Conservation (phyloP, 2,329 filamentous ascomycete genomes). For the Fonsecaea monophora region DNA sequence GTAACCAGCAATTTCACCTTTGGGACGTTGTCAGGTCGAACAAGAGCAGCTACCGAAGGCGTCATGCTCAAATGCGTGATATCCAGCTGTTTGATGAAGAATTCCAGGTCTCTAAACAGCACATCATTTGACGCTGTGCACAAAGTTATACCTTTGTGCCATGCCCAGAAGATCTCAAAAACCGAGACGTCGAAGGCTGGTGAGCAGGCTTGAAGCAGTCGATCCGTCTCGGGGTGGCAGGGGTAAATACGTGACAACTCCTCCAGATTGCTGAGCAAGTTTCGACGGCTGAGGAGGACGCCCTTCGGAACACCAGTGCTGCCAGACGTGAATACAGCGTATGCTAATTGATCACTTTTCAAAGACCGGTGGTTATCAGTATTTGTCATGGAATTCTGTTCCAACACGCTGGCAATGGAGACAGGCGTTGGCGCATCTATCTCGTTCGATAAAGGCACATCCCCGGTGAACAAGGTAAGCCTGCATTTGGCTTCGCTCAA, state of each 20-base stretch:
- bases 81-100: conserved; percentile 65
- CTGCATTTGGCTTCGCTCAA: conserved; percentile 62
- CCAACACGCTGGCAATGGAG: conserved; percentile 15
- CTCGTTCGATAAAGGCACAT: not conserved
- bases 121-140: conserved; percentile 77
- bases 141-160: conserved; percentile 77
- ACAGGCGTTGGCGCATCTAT: not conserved
- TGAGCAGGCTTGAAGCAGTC: conserved; percentile 82
- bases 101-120: conserved; percentile 74
- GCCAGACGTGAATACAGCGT: conserved; percentile 83
- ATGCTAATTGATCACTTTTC: conserved; percentile 62
- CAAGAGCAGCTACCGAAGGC: conserved; percentile 79
- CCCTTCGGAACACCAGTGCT: conserved; percentile 83
- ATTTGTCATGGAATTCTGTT: not conserved
- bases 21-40: conserved; percentile 72
- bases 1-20: conserved; percentile 77
- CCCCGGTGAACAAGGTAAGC: conserved; percentile 20
- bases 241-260: conserved; percentile 72
- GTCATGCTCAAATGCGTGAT: conserved; percentile 86
- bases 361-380: conserved; percentile 39
- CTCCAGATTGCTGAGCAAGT: conserved; percentile 77
- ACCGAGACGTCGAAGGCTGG: conserved; percentile 87
- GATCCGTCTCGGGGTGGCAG: conserved; percentile 52
- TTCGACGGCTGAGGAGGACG: conserved; percentile 76
- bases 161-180: conserved; percentile 88